These are phyloP conservation scores for Chalciporus pseudorubinellus DNA, from an alignment of 768 basidiomycete species.

Conservation along the genomic window DNA sequence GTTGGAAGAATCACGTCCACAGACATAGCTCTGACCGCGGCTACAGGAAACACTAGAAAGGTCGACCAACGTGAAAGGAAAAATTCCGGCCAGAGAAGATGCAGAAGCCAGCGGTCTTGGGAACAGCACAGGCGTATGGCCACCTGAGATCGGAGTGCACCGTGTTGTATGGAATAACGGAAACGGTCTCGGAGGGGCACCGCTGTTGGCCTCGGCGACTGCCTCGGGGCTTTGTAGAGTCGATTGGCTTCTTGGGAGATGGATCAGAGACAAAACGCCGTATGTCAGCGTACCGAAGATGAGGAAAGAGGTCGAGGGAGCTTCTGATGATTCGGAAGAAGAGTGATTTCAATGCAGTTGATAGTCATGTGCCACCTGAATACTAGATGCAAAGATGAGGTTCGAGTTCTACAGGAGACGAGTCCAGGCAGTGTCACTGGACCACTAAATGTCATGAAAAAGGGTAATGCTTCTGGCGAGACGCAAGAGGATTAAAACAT, in stretches of 20 bases:
- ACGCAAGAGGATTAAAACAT: background rate
- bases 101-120: constrained; percentile 16
- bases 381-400: background rate
- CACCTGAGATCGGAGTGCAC: constrained; percentile 72
- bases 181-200: constrained; percentile 59
- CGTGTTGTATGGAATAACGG: constrained; percentile 80
- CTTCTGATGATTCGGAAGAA: constrained; percentile 39
- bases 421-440: too few species aligned
- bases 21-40: background rate
- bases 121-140: constrained; percentile 68
- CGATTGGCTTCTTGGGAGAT: constrained; percentile 77
- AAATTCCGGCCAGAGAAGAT: constrained; percentile 26
- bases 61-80: constrained; percentile 34
- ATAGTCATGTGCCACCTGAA: background rate
- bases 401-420: too few species aligned
- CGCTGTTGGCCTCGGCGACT: constrained; percentile 72
- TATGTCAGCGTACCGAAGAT: constrained; percentile 63
- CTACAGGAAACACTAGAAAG: constrained; percentile 47
- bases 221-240: constrained; percentile 85
- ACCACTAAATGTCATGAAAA: background rate
- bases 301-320: constrained; percentile 51
- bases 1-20: background rate
- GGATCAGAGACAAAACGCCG: constrained; percentile 62
- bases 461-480: background rate
- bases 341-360: background rate